Conservation (phyloP, 108 stramenopile genomes). For the Skeletonema tropicum region DNA sequence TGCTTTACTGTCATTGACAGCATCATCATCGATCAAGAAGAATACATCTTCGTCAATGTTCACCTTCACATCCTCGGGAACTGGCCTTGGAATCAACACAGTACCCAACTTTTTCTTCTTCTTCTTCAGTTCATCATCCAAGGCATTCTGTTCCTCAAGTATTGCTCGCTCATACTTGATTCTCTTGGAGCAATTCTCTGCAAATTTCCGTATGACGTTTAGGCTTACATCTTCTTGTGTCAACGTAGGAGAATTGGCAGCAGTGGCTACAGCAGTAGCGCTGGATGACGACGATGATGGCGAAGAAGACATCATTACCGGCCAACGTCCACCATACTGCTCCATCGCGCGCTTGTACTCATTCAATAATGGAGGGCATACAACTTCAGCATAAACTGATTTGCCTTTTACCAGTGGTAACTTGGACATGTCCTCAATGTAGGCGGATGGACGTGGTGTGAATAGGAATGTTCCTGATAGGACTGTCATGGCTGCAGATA, state of each 20-base stretch:
- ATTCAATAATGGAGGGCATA: slow-evolving; percentile 46
- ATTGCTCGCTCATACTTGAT: slow-evolving; percentile 42
- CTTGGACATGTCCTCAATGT: slow-evolving; percentile 48
- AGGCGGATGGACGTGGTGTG: slow-evolving; percentile 45
- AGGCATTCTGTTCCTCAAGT: slow-evolving; percentile 37
- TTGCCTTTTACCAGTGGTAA: slow-evolving; percentile 46
- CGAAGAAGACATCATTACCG: slow-evolving; percentile 13
- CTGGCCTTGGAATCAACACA: slow-evolving; percentile 33
- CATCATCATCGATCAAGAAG: slow-evolving; percentile 7
- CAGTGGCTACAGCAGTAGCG: neutral
- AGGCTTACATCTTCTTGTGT: slow-evolving; percentile 51
- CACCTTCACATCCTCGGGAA: slow-evolving; percentile 31
- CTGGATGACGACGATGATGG: neutral
- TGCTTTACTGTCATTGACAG: neutral
- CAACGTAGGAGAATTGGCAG: slow-evolving; percentile 1
- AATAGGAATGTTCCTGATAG: slow-evolving; percentile 41
- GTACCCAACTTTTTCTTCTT: slow-evolving; percentile 23
- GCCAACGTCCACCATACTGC: slow-evolving; percentile 42
- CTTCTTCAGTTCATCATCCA: slow-evolving; percentile 1
- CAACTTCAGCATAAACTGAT: slow-evolving; percentile 46
- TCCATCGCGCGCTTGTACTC: slow-evolving; percentile 38
- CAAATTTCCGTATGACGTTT: slow-evolving; percentile 40
- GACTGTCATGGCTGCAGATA: slow-evolving; percentile 31
- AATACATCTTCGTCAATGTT: slow-evolving; percentile 40
- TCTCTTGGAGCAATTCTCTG: slow-evolving; percentile 45